A percentile compares a stretch with the other conserved stretches of the same genome.
phyloP scores from a whole-genome alignment of 345 rosid genomes.

The Viola odorata region DNA sequence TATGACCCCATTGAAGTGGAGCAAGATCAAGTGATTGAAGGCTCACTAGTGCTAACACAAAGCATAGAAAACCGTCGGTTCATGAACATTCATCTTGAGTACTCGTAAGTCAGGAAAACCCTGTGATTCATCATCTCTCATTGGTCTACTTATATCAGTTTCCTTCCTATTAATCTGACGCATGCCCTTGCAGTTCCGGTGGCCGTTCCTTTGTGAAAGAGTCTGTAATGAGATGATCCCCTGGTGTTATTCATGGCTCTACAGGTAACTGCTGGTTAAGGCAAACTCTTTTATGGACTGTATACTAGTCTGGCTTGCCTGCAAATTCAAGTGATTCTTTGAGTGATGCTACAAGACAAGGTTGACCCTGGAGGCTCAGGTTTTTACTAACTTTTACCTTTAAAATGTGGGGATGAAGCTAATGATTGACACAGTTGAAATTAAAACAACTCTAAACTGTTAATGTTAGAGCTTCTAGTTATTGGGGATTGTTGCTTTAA shows the following conservation, averaged over 20 bases:
- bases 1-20: conserved; percentile 86
- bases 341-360: background rate
- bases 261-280: background rate
- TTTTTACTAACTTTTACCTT: conserved; percentile 1
- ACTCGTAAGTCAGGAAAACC: conserved; percentile 48
- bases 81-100: conserved; percentile 94
- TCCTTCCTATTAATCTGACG: conserved; percentile 1
- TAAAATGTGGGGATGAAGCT: background rate
- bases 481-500: no score
- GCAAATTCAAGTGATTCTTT: background rate
- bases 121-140: background rate
- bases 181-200: conserved; percentile 57
- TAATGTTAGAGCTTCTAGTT: no score
- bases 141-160: background rate
- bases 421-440: background rate
- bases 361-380: background rate
- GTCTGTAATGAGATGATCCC: conserved; percentile 40
- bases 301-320: background rate
- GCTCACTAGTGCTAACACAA: conserved; percentile 72
- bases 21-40: conserved; percentile 89
- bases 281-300: background rate
- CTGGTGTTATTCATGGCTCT: background rate
- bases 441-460: no score
- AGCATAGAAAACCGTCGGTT: conserved; percentile 84
- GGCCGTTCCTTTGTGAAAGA: conserved; percentile 86